Base-by-base conservation (phyloP, 352 stramenopile species). In the Globisporangium rhizosaccharum region DNA sequence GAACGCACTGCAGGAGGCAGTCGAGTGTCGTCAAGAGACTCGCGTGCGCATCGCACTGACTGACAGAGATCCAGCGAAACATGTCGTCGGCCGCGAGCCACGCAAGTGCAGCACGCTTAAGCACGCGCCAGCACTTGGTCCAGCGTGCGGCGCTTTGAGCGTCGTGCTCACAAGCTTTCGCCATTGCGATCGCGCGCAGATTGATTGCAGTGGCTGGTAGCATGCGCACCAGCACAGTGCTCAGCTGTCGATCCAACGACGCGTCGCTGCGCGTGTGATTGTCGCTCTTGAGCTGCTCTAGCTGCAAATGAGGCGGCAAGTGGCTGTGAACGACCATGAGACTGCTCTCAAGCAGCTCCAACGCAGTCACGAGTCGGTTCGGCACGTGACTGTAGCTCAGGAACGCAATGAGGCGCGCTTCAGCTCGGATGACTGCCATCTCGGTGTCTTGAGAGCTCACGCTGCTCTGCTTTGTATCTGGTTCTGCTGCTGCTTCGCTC, bases 1-100 rank as follows among this genome's bases (percentile, higher is more conserved):
- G 54, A 2, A 58, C 23, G 5, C 55, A 58, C 12, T 58, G 51
- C 39, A 85, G 41, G n/a, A 88, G 33, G 15, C 53, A 2, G 1
- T 49, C 10, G 11, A 88, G 65, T 6, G 65, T 61, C 18, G 58
- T 53, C 14, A 86, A 36, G 3, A 90, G 59, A 18, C 65, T 58
- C 0, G 50, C 41, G 2, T 81, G 68, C 1, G 78, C 78, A 2
- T 71, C 63, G 5, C 48, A 48, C 37, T 78, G 77, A 51, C 65
- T 66, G 8, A 88, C 48, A 20, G 76, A 76, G 56, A 90, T 88
- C 81, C 81, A 90, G 2, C 81, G 76, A 45, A 88, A 70, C 73
- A 85, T 88, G 44, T 90, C 78, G n/a, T 82, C 68, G 8, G 73
- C 72, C n/a, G 51, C 53, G 6, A 90, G 55, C 81, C 81, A 90